A percentile compares a stretch with the other conserved stretches of the same genome.
Conservation (phyloP, 176 grass and related monocot species). For the Eleusine coracana region DNA sequence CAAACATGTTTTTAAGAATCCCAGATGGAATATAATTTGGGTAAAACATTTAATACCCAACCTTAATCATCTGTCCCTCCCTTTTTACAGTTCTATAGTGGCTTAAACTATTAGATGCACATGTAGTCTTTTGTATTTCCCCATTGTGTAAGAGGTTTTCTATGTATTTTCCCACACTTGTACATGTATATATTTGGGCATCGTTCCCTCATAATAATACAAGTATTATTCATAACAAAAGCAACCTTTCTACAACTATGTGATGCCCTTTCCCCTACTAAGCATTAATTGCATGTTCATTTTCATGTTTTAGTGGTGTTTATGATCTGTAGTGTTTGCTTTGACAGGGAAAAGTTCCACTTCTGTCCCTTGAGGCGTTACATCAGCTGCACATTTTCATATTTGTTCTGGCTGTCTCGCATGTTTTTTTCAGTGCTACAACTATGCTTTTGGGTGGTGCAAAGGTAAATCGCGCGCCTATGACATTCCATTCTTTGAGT, state of each 20-base stretch:
- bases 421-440: slow-evolving; percentile 76
- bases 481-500: slow-evolving; percentile 5
- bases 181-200: no score
- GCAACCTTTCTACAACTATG: background rate
- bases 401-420: slow-evolving; percentile 87
- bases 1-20: background rate
- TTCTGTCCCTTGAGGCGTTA: slow-evolving; percentile 81
- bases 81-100: background rate
- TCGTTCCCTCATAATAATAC: no score
- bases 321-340: slow-evolving; percentile 34
- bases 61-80: background rate
- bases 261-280: background rate
- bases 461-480: slow-evolving; percentile 52
- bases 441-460: slow-evolving; percentile 82
- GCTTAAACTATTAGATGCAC: no score
- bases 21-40: background rate
- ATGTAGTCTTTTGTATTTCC: no score
- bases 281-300: background rate
- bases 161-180: no score
- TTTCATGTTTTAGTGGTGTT: slow-evolving; percentile 4
- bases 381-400: slow-evolving; percentile 95
- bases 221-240: background rate
- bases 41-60: background rate
- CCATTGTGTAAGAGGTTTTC: no score
- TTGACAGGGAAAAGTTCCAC: slow-evolving; percentile 64